Percentiles rank a stretch among this genome's conserved stretches.
Conservation (phyloP, 352 stramenopile species). For the Globisporangium emineosum region DNA sequence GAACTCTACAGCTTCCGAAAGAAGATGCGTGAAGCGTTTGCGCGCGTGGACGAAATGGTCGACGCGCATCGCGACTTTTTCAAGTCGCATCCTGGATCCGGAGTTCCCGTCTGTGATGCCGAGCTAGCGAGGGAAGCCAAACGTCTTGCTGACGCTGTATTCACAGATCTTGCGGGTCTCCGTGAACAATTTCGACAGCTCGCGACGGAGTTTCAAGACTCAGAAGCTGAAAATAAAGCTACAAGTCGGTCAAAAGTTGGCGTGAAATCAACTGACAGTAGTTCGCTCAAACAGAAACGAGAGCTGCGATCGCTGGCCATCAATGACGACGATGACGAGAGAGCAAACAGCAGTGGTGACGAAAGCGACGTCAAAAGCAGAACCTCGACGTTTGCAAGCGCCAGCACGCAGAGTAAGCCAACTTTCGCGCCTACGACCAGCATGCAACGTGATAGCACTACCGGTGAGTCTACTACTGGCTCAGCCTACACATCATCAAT, state of each 20-base stretch:
- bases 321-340: background rate
- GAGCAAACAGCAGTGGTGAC: background rate
- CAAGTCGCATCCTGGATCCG: slow-evolving; percentile 43
- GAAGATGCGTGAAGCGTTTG: slow-evolving; percentile 58
- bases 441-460: background rate
- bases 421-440: background rate
- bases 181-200: slow-evolving; percentile 38
- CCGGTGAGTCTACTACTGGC: background rate
- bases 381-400: background rate
- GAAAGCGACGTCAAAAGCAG: background rate
- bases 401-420: background rate
- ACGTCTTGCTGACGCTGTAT: slow-evolving; percentile 34
- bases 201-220: slow-evolving; percentile 21
- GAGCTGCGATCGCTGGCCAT: background rate
- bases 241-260: background rate
- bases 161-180: slow-evolving; percentile 39
- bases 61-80: slow-evolving; percentile 61
- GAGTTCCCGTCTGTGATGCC: slow-evolving; percentile 26
- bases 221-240: background rate
- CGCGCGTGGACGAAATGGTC: slow-evolving; percentile 60
- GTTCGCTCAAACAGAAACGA: background rate
- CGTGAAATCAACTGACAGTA: background rate
- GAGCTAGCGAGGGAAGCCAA: slow-evolving; percentile 29
- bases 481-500: background rate
- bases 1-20: slow-evolving; percentile 61